Conservation (phyloP, 1,139 yeast species). For the Spathaspora sp. region DNA sequence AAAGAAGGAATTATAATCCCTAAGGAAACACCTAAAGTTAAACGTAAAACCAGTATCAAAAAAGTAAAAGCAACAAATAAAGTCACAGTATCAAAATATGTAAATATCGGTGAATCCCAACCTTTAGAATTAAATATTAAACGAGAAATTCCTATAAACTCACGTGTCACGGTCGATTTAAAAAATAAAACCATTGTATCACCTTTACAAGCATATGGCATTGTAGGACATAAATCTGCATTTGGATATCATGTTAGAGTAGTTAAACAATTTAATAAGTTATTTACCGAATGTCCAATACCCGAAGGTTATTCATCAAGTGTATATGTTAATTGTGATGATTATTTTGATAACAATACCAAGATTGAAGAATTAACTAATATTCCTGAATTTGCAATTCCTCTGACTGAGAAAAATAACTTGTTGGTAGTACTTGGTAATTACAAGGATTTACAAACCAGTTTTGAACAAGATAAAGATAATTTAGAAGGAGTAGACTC, state of each 20-base stretch:
- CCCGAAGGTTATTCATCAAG: conserved; percentile 72
- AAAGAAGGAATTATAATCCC: conserved; percentile 74
- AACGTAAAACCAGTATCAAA: conserved; percentile 34
- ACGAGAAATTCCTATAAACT: conserved; percentile 71
- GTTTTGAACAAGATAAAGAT: conserved; percentile 50
- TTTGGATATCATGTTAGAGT: conserved; percentile 79
- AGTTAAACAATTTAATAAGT: conserved; percentile 56
- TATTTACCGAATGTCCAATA: conserved; percentile 70
- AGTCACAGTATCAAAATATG: conserved; percentile 53
- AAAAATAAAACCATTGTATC: conserved; percentile 64
- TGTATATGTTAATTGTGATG: conserved; percentile 66
- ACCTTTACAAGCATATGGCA: conserved; percentile 70
- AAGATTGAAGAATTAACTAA: conserved; percentile 6
- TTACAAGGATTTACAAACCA: conserved; percentile 53
- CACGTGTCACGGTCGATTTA: conserved; percentile 78
- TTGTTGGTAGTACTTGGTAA: conserved; percentile 60
- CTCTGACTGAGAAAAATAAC: conserved; percentile 12
- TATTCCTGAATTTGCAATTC: conserved; percentile 5
- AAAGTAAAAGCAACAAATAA: conserved; percentile 48
- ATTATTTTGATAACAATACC: conserved; percentile 43
- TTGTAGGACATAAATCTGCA: conserved; percentile 54
- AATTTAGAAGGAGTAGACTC: conserved; percentile 53
- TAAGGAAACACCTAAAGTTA: conserved; percentile 44
- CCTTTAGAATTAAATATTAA: conserved; percentile 53
- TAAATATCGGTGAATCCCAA: conserved; percentile 67